Evolutionary conservation across 768 basidiomycete species (phyloP).

Genomic region (Mycena polygramma): DNA sequence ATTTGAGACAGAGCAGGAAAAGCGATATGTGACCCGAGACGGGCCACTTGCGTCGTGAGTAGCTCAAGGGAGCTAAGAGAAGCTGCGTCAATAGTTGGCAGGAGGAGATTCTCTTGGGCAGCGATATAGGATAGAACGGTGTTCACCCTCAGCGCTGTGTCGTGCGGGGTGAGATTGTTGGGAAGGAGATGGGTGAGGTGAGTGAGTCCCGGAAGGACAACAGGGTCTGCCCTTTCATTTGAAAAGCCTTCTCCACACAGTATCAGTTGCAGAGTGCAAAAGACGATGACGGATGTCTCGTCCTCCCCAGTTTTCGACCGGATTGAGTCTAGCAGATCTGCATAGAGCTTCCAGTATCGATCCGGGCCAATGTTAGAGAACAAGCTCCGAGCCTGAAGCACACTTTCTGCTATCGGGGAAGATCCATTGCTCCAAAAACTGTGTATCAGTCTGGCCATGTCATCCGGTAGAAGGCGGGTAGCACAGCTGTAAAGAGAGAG

Average conservation of each 20-base stretch:
- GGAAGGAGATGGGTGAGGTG: background rate
- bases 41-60: too few relatives aligned
- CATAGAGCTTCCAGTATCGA: background rate
- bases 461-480: background rate
- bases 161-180: background rate
- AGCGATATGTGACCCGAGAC: too few relatives aligned
- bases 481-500: conserved; percentile 4
- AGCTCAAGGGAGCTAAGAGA: too few relatives aligned
- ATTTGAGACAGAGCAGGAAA: conserved; percentile 3
- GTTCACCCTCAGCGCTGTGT: background rate
- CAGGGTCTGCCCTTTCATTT: too few relatives aligned
- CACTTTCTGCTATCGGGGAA: background rate
- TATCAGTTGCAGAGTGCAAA: conserved; percentile 6
- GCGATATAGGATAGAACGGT: conserved; percentile 5
- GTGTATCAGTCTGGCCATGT: background rate
- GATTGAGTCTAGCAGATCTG: background rate
- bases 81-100: background rate
- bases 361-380: conserved; percentile 4
- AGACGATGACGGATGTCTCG: background rate
- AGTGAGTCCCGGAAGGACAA: conserved; percentile 1
- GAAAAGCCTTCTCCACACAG: conserved; percentile 8
- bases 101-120: background rate
- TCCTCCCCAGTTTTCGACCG: conserved; percentile 9
- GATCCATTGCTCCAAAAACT: background rate
- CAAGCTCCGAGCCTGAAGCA: background rate